phyloP scores from a whole-genome alignment of 805 yeast species.

The Saccharomycopsis fermentans region DNA sequence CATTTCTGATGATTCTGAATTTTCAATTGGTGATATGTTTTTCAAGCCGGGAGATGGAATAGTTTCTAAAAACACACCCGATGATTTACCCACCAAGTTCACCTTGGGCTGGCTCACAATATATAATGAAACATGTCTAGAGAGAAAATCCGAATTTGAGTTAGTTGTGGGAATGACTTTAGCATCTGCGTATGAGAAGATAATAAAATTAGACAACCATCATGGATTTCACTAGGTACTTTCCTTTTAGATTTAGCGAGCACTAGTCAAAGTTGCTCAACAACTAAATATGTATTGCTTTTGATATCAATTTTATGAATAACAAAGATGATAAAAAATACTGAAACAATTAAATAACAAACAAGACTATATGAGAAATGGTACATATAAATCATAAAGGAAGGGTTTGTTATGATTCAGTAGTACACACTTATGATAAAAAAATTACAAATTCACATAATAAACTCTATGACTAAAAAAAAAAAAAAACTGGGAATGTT shows the following conservation, averaged over 20 bases:
- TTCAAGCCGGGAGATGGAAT: conserved; percentile 48
- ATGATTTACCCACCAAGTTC: conserved; percentile 50
- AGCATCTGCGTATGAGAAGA: conserved; percentile 37
- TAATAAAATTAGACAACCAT: conserved; percentile 3
- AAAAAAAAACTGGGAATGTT: neutral
- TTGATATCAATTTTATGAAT: neutral
- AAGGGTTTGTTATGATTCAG: neutral
- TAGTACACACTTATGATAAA: neutral
- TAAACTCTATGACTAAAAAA: too few relatives aligned
- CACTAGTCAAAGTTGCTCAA: too few relatives aligned
- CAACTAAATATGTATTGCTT: neutral
- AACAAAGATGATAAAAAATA: neutral
- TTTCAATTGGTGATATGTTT: conserved; percentile 16
- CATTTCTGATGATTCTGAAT: neutral
- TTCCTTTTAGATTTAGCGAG: too few relatives aligned
- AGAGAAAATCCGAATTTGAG: conserved; percentile 41
- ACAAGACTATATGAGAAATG: neutral
- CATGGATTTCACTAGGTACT: neutral
- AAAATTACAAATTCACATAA: too few relatives aligned
- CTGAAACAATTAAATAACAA: neutral
- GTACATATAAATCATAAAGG: neutral
- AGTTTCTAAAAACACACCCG: conserved; percentile 37
- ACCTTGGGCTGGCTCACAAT: conserved; percentile 60
- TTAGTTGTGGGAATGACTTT: conserved; percentile 41
- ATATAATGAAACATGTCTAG: conserved; percentile 33